Evolutionary conservation across 2,329 filamentous ascomycete species (phyloP).

Genomic region (Talaromyces funiculosus): DNA sequence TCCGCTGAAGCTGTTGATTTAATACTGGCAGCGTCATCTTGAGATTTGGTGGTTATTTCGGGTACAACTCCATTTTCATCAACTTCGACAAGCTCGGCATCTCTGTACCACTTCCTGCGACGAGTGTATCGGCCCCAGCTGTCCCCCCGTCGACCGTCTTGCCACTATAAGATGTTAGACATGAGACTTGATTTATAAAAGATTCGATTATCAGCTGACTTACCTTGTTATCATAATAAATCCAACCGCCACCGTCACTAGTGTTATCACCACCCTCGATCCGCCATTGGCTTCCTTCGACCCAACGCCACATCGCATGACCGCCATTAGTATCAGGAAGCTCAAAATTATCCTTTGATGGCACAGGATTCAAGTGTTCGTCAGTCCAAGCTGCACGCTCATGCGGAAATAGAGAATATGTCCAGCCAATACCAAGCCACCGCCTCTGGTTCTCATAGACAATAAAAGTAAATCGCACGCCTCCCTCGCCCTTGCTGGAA

Average conservation of each 20-base stretch:
- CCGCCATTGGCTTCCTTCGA: constrained; percentile 75
- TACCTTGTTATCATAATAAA: constrained; percentile 97
- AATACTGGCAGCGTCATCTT: constrained; percentile 19
- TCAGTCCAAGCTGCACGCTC: constrained; percentile 92
- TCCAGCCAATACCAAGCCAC: constrained; percentile 95
- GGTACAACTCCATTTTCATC: constrained; percentile 40
- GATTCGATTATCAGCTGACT: constrained; percentile 17
- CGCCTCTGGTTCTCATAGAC: constrained; percentile 94
- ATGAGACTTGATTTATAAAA: constrained; percentile 6
- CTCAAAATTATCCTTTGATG: constrained; percentile 66
- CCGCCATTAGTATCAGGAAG: constrained; percentile 62
- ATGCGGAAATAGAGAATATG: constrained; percentile 80
- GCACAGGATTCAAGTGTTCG: constrained; percentile 79
- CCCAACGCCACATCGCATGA: constrained; percentile 70
- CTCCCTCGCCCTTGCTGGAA: constrained; percentile 54
- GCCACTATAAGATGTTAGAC: constrained; percentile 58
- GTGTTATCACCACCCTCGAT: constrained; percentile 60
- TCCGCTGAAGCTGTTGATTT: constrained; percentile 21
- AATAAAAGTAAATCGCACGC: constrained; percentile 93
- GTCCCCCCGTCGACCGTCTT: constrained; percentile 78
- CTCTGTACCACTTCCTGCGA: constrained; percentile 90
- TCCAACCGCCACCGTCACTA: constrained; percentile 71
- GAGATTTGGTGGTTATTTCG: constrained; percentile 26
- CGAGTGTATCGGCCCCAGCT: constrained; percentile 94
- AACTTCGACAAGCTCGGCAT: constrained; percentile 85